Evolutionary conservation across 1,284 basidiomycete species (phyloP).

Genomic region (Coniophora puteana): DNA sequence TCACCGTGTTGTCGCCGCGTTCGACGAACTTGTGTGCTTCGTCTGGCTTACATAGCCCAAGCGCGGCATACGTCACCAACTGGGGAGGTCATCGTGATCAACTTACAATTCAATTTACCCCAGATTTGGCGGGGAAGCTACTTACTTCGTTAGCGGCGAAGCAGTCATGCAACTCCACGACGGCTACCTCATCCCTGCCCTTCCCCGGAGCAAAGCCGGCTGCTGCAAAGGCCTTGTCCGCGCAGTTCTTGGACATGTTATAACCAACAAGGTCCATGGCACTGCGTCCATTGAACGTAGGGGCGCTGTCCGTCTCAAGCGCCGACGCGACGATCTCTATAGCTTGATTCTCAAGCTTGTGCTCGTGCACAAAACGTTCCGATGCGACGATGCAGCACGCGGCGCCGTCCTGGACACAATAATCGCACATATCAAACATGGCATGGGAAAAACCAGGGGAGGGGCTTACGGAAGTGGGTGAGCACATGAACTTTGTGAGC

Average conservation of each 20-base stretch:
- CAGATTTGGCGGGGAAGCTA: neutral
- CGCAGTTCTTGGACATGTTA: conserved; percentile 68
- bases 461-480: conserved; percentile 65
- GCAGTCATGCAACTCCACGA: conserved; percentile 85
- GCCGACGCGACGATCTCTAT: conserved; percentile 73
- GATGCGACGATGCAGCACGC: conserved; percentile 77
- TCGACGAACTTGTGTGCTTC: conserved; percentile 79
- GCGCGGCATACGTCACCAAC: conserved; percentile 83
- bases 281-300: conserved; percentile 60
- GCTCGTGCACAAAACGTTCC: conserved; percentile 76
- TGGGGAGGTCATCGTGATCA: conserved; percentile 22
- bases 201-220: conserved; percentile 65
- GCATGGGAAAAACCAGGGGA: conserved; percentile 6
- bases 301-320: conserved; percentile 61
- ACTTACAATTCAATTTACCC: conserved; percentile 1
- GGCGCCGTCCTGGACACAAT: conserved; percentile 57
- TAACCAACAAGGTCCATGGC: conserved; percentile 78
- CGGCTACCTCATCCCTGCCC: conserved; percentile 74
- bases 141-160: conserved; percentile 75
- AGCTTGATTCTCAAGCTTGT: conserved; percentile 81
- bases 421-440: conserved; percentile 3
- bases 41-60: conserved; percentile 68
- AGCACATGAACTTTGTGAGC: conserved; percentile 86
- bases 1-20: conserved; percentile 76
- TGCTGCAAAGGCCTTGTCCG: conserved; percentile 69